Evolutionary conservation across 2,329 filamentous ascomycete genomes (phyloP).

Genomic region (Ophiocordyceps sinensis): DNA sequence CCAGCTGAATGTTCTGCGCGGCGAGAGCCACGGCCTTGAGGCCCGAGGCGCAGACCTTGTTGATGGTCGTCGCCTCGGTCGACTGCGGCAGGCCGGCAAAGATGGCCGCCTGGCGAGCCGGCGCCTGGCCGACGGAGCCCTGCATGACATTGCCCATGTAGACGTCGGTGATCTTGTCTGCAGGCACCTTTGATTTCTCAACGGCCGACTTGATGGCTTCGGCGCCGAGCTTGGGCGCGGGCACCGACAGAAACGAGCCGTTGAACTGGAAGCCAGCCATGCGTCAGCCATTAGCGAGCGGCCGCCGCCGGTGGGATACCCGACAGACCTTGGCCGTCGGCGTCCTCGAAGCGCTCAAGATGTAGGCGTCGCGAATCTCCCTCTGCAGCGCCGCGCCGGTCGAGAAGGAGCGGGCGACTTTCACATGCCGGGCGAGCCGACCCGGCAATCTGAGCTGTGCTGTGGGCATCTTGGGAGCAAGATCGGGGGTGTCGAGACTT

Average conservation of each 20-base stretch:
- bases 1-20: constrained; percentile 88
- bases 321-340: constrained; percentile 68
- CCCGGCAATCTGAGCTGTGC: constrained; percentile 18
- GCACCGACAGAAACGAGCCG: constrained; percentile 69
- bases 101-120: constrained; percentile 78
- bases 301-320: neutral
- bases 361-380: constrained; percentile 85
- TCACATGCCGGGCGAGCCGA: constrained; percentile 25
- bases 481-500: too few relatives aligned
- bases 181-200: constrained; percentile 69
- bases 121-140: constrained; percentile 72
- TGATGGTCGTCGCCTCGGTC: constrained; percentile 82
- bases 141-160: constrained; percentile 97
- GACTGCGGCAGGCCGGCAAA: constrained; percentile 73
- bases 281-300: neutral
- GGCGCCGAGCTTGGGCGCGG: constrained; percentile 79
- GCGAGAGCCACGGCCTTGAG: constrained; percentile 84
- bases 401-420: constrained; percentile 31
- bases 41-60: constrained; percentile 95
- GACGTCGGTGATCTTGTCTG: constrained; percentile 72
- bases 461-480: constrained; percentile 12
- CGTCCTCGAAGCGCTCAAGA: constrained; percentile 77
- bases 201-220: constrained; percentile 85
- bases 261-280: constrained; percentile 55
- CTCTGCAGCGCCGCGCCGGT: constrained; percentile 28